Conservation (phyloP, 352 stramenopile genomes). For the Halophytophthora batemanensis region DNA sequence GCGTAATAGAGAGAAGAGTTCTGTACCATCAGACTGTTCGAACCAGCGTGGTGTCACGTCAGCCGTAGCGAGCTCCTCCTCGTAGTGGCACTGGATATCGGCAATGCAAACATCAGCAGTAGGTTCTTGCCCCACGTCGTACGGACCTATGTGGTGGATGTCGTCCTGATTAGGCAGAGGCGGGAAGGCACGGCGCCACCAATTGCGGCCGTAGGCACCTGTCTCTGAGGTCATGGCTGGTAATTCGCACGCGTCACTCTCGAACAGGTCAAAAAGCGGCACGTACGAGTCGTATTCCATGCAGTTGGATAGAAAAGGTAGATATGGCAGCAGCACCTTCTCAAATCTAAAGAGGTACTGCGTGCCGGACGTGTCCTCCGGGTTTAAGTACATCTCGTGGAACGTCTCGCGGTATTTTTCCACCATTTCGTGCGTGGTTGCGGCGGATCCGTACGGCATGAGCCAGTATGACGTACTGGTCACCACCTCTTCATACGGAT, state of each 20-base stretch:
- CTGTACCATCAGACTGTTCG: conserved; percentile 84
- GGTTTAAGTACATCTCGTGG: conserved; percentile 81
- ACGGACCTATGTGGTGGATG: conserved; percentile 86
- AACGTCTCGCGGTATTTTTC: conserved; percentile 96
- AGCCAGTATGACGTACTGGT: conserved; percentile 60
- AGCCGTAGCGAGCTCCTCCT: conserved; percentile 87
- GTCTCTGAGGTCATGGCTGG: conserved; percentile 78
- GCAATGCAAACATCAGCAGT: conserved; percentile 91
- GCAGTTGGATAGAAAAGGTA: conserved; percentile 97
- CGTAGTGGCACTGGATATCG: conserved; percentile 89
- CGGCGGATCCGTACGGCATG: conserved; percentile 66
- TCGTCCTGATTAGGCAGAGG: conserved; percentile 94
- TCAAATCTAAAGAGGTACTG: conserved; percentile 78
- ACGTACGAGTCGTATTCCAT: conserved; percentile 95
- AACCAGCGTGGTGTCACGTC: conserved; percentile 96
- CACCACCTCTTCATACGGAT: conserved; percentile 58
- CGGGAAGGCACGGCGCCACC: conserved; percentile 72
- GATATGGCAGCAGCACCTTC: conserved; percentile 90
- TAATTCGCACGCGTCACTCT: conserved; percentile 89
- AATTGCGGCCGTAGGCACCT: conserved; percentile 56
- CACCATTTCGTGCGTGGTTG: conserved; percentile 84
- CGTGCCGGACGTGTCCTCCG: conserved; percentile 29
- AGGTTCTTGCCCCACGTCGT: conserved; percentile 85
- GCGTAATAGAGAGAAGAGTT: conserved; percentile 91
- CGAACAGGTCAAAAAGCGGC: conserved; percentile 90